Evolutionary conservation across 2,329 filamentous ascomycete species (phyloP).

Genomic region (Metarhizium album): DNA sequence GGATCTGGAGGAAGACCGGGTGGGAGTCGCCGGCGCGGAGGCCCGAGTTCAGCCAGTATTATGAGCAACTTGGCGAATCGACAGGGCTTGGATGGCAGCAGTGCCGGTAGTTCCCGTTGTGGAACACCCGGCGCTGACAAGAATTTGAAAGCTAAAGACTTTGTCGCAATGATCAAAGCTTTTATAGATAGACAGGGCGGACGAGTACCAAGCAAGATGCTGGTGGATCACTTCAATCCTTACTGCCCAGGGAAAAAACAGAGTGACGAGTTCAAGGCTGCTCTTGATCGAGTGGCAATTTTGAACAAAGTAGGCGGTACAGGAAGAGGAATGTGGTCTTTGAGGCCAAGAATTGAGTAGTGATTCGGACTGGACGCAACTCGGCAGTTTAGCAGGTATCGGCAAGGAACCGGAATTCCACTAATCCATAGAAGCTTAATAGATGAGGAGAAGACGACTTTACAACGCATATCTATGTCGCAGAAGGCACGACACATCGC

Average conservation of each 20-base stretch:
- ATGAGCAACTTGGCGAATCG: slow-evolving; percentile 47
- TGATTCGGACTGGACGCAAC: neutral
- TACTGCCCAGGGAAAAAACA: slow-evolving; percentile 56
- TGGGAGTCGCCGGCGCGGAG: slow-evolving; percentile 37
- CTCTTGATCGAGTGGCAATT: slow-evolving; percentile 64
- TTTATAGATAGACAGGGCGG: slow-evolving; percentile 74
- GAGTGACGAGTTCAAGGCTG: slow-evolving; percentile 70
- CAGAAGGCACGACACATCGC: neutral
- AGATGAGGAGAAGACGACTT: neutral
- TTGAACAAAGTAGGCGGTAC: slow-evolving; percentile 49
- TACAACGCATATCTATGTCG: neutral
- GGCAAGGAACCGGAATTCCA: neutral
- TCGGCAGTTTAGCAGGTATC: neutral
- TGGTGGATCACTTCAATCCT: slow-evolving; percentile 83
- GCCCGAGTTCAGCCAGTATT: slow-evolving; percentile 43
- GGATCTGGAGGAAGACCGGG: slow-evolving; percentile 66
- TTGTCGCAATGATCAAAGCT: slow-evolving; percentile 61
- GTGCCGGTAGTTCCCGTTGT: slow-evolving; percentile 34
- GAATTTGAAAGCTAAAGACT: slow-evolving; percentile 46
- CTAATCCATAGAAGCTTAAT: no score
- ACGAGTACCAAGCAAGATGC: slow-evolving; percentile 67
- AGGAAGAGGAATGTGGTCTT: slow-evolving; percentile 42
- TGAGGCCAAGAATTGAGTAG: slow-evolving; percentile 27
- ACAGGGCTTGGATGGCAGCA: slow-evolving; percentile 37
- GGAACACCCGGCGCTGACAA: slow-evolving; percentile 29